Percentiles rank a stretch among this genome's conserved stretches.
phyloP scores from a whole-genome alignment of 192 early-diverging fungal genomes.

The Linnemannia schmuckeri region DNA sequence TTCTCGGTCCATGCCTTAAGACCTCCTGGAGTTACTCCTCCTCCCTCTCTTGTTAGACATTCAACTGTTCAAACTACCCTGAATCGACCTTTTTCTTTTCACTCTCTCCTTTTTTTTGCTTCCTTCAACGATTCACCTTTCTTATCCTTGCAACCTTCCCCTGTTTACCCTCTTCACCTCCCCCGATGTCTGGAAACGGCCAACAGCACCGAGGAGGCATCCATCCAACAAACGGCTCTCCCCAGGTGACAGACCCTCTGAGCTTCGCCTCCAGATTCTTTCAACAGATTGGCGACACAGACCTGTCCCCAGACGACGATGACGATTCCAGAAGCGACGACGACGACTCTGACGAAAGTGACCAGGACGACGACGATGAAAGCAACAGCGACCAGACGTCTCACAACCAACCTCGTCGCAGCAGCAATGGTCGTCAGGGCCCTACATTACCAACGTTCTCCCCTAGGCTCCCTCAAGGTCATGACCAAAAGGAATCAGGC shows the following conservation, averaged over 20 bases:
- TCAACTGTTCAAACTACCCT: conserved; percentile 1
- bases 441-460: not conserved
- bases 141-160: not conserved
- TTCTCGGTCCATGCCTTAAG: not conserved
- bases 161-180: not conserved
- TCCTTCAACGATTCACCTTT: not conserved
- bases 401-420: not conserved
- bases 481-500: not conserved
- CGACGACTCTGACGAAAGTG: not conserved
- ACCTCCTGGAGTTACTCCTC: not conserved
- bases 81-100: not conserved
- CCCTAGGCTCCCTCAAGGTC: not conserved
- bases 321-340: conserved; percentile 12
- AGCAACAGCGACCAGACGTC: not conserved
- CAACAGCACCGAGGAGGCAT: conserved; percentile 15
- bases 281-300: conserved; percentile 42
- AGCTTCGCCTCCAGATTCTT: conserved; percentile 54
- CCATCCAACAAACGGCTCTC: conserved; percentile 12
- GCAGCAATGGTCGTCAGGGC: not conserved
- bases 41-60: not conserved
- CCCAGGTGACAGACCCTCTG: conserved; percentile 38
- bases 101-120: not conserved
- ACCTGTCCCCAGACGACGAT: conserved; percentile 32
- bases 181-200: conserved; percentile 17
- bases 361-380: conserved; percentile 11